These are phyloP conservation scores for Ricinus communis DNA, from an alignment of 345 rosid genomes.

Conservation along the genomic window DNA sequence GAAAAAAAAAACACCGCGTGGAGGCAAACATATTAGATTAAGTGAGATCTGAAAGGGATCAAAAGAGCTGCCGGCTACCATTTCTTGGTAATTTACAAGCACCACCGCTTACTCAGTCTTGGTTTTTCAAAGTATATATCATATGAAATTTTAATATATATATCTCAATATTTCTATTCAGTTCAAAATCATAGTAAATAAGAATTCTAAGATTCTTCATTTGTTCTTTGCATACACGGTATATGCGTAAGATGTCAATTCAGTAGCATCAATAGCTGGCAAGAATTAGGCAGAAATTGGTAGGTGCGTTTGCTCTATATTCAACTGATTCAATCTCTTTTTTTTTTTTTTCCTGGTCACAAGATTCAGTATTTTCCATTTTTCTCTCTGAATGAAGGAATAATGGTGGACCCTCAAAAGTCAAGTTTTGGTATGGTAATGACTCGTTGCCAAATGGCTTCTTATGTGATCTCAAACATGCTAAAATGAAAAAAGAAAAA, in stretches of 20 bases:
- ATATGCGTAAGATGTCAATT: background rate
- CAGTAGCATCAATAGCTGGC: background rate
- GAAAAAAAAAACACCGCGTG: constrained; percentile 36
- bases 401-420: background rate
- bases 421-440: background rate
- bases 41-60: background rate
- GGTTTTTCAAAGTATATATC: no score
- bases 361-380: no score
- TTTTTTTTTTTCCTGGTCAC: no score
- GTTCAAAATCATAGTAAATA: background rate
- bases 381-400: background rate
- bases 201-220: background rate
- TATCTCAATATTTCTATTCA: background rate
- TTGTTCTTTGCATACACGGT: background rate
- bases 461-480: no score
- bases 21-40: constrained; percentile 28
- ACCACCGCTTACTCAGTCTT: no score
- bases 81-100: constrained; percentile 19
- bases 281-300: constrained; percentile 5
- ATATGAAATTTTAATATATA: background rate
- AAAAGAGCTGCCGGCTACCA: constrained; percentile 45
- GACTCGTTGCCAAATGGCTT: no score
- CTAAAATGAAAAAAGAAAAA: no score
- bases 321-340: background rate
- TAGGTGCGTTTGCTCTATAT: background rate